These are phyloP conservation scores for Haplosporangium gracile DNA, from an alignment of 192 early-diverging fungal genomes.

Conservation along the genomic window DNA sequence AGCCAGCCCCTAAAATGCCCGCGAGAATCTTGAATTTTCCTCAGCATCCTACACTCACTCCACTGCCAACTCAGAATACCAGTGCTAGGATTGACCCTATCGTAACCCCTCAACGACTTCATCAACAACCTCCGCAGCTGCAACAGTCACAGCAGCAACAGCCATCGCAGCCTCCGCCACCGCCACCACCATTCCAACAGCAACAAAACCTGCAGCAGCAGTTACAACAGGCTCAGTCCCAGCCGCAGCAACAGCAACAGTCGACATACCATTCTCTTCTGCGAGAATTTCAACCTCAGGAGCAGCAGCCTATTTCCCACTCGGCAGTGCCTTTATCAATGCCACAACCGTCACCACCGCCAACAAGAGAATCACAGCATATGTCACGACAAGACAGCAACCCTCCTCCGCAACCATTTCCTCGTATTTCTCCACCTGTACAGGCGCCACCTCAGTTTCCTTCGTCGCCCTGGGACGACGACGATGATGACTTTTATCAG, in stretches of 20 bases:
- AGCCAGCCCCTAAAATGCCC: not conserved
- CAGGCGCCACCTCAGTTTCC: not conserved
- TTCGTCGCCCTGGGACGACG: constrained; percentile 1
- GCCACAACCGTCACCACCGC: not conserved
- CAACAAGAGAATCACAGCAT: not conserved
- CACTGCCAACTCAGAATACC: not conserved
- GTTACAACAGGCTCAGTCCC: not conserved
- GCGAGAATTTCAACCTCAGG: not conserved
- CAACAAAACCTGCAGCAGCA: not conserved
- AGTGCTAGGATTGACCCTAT: not conserved
- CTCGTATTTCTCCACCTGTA: not conserved
- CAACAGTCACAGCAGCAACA: not conserved
- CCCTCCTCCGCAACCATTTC: not conserved
- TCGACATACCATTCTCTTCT: not conserved
- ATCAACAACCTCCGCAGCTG: not conserved
- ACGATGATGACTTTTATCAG: constrained; percentile 10
- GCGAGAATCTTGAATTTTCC: not conserved
- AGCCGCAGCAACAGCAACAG: not conserved
- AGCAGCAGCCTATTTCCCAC: not conserved
- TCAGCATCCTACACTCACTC: not conserved
- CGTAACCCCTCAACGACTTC: not conserved
- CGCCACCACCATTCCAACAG: not conserved
- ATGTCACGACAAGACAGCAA: not conserved
- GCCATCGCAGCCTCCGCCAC: not conserved
- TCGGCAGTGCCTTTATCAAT: not conserved